These are phyloP conservation scores for Lichtheimia hyalospora DNA, from an alignment of 371 early-diverging fungal genomes.

Conservation along the genomic window DNA sequence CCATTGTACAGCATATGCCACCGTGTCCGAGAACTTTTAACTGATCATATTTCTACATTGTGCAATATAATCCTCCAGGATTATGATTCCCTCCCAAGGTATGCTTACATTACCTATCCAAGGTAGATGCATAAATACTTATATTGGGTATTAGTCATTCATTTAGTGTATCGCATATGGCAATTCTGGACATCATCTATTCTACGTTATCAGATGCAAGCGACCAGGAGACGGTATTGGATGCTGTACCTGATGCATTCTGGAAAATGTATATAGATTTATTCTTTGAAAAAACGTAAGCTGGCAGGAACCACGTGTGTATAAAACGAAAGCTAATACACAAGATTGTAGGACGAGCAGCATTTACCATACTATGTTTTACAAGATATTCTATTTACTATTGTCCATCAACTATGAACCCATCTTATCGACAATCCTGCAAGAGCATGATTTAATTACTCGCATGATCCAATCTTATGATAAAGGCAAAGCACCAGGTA, in stretches of 20 bases:
- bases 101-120: not conserved
- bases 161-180: conserved; percentile 32
- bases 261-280: conserved; percentile 42
- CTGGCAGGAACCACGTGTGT: not conserved
- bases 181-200: conserved; percentile 37
- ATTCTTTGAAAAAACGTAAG: conserved; percentile 43
- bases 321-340: not conserved
- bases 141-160: conserved; percentile 14
- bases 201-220: conserved; percentile 25
- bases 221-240: conserved; percentile 29
- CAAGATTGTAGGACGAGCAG: conserved; percentile 24
- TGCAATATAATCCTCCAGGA: conserved; percentile 30
- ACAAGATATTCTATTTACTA: conserved; percentile 30
- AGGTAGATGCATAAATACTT: too few species aligned
- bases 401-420: conserved; percentile 29
- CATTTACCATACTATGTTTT: conserved; percentile 45
- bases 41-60: conserved; percentile 23
- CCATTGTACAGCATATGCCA: conserved; percentile 34
- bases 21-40: conserved; percentile 24
- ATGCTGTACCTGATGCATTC: conserved; percentile 30
- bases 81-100: conserved; percentile 5
- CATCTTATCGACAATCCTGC: conserved; percentile 20
- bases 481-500: conserved; percentile 10
- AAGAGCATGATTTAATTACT: conserved; percentile 28
- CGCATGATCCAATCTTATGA: conserved; percentile 37